Percentiles rank a stretch among this genome's conserved stretches.
Conservation (phyloP, 2,329 filamentous ascomycete species). For the Aspergillus fischeri region DNA sequence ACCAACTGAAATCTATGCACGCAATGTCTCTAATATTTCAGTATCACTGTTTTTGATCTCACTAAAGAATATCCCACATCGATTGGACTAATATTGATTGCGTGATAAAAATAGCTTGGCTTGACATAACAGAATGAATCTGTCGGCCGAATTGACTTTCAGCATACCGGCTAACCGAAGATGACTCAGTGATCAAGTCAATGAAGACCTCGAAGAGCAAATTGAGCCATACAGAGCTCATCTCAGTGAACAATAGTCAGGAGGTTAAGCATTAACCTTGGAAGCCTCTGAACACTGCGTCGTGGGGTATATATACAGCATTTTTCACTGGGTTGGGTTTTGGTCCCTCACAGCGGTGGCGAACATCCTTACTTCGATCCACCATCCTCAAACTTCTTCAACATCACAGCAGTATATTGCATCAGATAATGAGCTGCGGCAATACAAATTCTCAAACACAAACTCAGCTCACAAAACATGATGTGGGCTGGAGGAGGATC, state of each 20-base stretch:
- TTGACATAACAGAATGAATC: not conserved
- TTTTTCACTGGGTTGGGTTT: not conserved
- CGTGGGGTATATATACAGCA: not conserved
- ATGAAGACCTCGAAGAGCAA: not conserved
- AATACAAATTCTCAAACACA: not conserved
- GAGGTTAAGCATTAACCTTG: not conserved
- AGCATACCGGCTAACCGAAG: not conserved
- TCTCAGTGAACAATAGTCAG: not conserved
- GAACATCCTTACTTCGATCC: not conserved
- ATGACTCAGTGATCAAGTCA: not conserved
- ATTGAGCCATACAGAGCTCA: not conserved
- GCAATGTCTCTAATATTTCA: not conserved
- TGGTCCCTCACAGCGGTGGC: not conserved
- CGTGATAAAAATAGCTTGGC: not conserved
- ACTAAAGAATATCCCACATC: not conserved
- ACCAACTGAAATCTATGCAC: not conserved
- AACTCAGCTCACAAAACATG: slow-evolving; percentile 26
- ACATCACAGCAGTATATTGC: not conserved
- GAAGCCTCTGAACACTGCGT: not conserved
- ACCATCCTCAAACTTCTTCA: not conserved
- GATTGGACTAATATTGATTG: not conserved
- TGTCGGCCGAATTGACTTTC: not conserved
- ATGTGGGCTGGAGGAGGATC: slow-evolving; percentile 34
- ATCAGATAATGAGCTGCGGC: not conserved
- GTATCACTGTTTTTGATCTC: not conserved